Evolutionary conservation across 306 rosid species (phyloP), one percentile per base, ranked within the genome.

Genomic region (Quillaja saponaria): DNA sequence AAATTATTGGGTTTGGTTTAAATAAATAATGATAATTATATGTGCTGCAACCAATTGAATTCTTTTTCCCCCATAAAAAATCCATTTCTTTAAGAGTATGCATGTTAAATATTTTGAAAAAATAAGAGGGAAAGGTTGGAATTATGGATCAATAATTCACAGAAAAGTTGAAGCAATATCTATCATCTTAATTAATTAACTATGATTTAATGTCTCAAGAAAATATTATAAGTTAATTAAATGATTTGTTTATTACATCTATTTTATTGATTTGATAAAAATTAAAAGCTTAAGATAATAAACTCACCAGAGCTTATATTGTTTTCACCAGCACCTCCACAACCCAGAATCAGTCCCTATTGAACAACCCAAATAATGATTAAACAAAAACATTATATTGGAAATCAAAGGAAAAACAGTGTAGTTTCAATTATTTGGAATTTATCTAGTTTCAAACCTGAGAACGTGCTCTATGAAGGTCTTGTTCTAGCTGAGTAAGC

Each of bases 391-490:
- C 17, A 7, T 8, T 6, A 41, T 18, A n/a, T 54, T 3, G 15
- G 21, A 16, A 15, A 15, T n/a, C n/a, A n/a, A n/a, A n/a, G n/a
- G n/a, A n/a, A n/a, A n/a, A n/a, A n/a, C n/a, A n/a, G n/a, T n/a
- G n/a, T n/a, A n/a, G n/a, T n/a, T n/a, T n/a, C n/a, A n/a, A n/a
- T n/a, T n/a, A n/a, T n/a, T n/a, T n/a, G n/a, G n/a, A n/a, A n/a
- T n/a, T n/a, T n/a, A n/a, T n/a, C n/a, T n/a, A n/a, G 45, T 12
- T 67, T 17, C 58, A 64, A 68, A 90, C 98, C 90, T 88, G 96
- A 25, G 96, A 81, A 7, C 98, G 92, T 0, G 92, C 88, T 86
- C 87, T 78, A 66, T 88, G 95, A 67, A 92, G 90, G 42, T 92
- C 95, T 73, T 88, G 92, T 66, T 92, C 98, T 9, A 92, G 80